These are phyloP conservation scores for Cyclotella choctawhatcheeana DNA, from an alignment of 108 stramenopile species.

Conservation along the genomic window DNA sequence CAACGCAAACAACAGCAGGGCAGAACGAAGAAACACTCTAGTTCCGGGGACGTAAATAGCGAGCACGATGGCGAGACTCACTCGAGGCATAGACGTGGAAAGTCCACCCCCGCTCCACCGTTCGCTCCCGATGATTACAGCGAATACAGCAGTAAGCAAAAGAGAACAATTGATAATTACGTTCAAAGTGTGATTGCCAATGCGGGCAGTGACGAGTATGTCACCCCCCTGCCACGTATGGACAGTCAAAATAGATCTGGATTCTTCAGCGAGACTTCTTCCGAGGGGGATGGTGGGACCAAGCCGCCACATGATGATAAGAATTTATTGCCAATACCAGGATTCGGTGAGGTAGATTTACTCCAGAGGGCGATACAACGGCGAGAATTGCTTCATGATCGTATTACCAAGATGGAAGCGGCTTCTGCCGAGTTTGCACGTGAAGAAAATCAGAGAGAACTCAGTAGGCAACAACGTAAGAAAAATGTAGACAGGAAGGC, in stretches of 20 bases:
- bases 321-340: constrained; percentile 2
- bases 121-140: neutral
- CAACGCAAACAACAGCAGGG: too few species aligned
- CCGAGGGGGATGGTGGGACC: too few species aligned
- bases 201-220: neutral
- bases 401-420: constrained; percentile 34
- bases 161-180: neutral
- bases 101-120: too few species aligned
- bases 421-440: constrained; percentile 18
- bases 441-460: neutral
- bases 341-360: constrained; percentile 35
- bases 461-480: neutral
- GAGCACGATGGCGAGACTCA: too few species aligned
- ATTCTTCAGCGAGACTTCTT: neutral
- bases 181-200: constrained; percentile 4
- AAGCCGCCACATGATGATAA: neutral
- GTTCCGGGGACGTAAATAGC: too few species aligned
- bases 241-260: neutral
- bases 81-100: too few species aligned
- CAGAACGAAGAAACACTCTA: too few species aligned
- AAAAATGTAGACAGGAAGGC: neutral
- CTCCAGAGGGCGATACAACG: constrained; percentile 41
- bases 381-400: constrained; percentile 31
- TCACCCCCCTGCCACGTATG: constrained; percentile 8
- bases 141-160: neutral